Evolutionary conservation across 805 yeast genomes (phyloP).

Genomic region (Lachancea meyersii): DNA sequence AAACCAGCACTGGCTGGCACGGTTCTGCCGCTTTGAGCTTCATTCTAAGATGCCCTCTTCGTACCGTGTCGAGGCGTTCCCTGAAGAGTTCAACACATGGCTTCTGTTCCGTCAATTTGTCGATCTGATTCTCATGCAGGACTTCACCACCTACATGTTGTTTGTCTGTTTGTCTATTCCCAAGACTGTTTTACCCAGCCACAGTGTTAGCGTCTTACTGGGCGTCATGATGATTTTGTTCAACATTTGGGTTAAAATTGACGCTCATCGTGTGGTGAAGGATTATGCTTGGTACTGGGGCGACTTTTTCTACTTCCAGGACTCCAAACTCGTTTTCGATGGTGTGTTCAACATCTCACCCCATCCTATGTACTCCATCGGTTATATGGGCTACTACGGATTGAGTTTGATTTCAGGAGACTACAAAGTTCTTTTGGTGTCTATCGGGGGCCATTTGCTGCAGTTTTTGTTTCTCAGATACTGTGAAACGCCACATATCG

Average conservation of each 20-base stretch:
- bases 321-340: constrained; percentile 66
- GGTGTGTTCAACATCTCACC: constrained; percentile 88
- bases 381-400: constrained; percentile 83
- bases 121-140: constrained; percentile 78
- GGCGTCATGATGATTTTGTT: constrained; percentile 62
- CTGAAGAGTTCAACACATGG: constrained; percentile 81
- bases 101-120: constrained; percentile 70
- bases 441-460: constrained; percentile 66
- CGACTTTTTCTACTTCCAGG: constrained; percentile 77
- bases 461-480: constrained; percentile 69
- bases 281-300: constrained; percentile 97
- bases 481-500: constrained; percentile 84
- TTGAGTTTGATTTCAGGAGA: constrained; percentile 71
- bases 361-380: constrained; percentile 89
- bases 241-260: constrained; percentile 78
- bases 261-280: constrained; percentile 82
- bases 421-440: constrained; percentile 60
- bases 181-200: constrained; percentile 31
- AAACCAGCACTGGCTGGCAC: constrained; percentile 33
- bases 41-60: constrained; percentile 39
- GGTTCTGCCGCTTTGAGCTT: constrained; percentile 41
- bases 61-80: constrained; percentile 39
- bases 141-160: constrained; percentile 67
- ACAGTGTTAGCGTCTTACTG: constrained; percentile 44
- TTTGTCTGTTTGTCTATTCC: constrained; percentile 46